A percentile compares a stretch with the other conserved stretches of the same genome.
phyloP scores from a whole-genome alignment of 1,139 yeast species.

The Saccharomyces hybrid region DNA sequence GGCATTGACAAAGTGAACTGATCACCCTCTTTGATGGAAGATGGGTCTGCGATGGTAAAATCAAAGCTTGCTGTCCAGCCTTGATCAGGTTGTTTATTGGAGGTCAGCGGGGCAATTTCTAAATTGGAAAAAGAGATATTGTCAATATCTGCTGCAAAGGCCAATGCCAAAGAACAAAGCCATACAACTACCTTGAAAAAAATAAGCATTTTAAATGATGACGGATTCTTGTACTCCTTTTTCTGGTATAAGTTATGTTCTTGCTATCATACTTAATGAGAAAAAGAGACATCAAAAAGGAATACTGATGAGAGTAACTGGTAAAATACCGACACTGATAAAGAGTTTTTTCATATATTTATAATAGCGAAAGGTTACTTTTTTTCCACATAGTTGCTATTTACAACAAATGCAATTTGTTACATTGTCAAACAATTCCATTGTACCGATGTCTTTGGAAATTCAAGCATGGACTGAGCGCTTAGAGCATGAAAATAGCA shows the following conservation, averaged over 20 bases:
- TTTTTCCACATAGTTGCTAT: neutral
- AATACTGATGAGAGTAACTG: no score
- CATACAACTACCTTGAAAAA: neutral
- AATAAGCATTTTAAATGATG: neutral
- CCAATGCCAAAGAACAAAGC: conserved; percentile 5
- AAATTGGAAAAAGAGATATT: conserved; percentile 17
- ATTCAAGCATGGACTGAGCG: no score
- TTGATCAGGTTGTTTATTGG: conserved; percentile 23
- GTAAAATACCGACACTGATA: no score
- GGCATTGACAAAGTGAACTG: conserved; percentile 26
- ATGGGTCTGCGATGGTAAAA: conserved; percentile 21
- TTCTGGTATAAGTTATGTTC: no score
- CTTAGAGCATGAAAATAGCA: no score
- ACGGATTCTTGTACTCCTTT: neutral
- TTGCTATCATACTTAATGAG: no score
- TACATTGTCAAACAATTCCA: neutral
- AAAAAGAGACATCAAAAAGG: no score
- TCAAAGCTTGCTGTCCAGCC: conserved; percentile 32
- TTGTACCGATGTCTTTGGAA: neutral
- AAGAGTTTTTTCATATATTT: neutral
- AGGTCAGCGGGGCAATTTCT: conserved; percentile 17
- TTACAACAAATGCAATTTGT: neutral
- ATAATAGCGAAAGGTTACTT: neutral
- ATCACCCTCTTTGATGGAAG: conserved; percentile 23
- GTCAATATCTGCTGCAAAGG: conserved; percentile 15